A percentile compares a stretch with the other conserved stretches of the same genome.
Conservation (phyloP, 2,329 filamentous ascomycete species). For the Nannizzia gypsea region DNA sequence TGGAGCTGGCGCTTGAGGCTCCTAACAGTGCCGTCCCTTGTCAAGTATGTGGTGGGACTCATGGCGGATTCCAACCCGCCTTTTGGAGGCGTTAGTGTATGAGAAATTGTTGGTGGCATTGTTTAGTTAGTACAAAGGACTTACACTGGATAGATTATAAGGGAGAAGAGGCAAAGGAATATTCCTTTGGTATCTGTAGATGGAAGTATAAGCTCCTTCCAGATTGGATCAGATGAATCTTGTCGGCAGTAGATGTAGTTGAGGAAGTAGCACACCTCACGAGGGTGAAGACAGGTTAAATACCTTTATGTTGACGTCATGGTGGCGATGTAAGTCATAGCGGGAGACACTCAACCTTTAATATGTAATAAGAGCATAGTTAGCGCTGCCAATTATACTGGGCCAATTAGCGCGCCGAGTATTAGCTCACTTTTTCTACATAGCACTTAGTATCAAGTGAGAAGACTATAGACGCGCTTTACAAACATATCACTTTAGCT, state of each 20-base stretch:
- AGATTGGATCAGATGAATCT: neutral
- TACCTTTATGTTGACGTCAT: neutral
- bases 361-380: neutral
- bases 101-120: neutral
- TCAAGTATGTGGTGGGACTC: neutral
- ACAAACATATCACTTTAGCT: no score
- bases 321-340: neutral
- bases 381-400: neutral
- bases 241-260: neutral
- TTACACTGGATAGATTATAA: neutral
- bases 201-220: neutral
- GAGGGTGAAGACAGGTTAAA: no score
- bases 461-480: neutral
- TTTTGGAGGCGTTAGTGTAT: neutral
- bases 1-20: neutral
- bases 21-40: neutral
- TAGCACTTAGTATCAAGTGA: neutral
- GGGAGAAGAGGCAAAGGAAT: neutral
- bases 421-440: neutral
- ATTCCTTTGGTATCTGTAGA: neutral
- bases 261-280: neutral
- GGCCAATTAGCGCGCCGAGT: neutral
- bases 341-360: neutral
- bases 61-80: neutral
- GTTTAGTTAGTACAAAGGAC: neutral